Evolutionary conservation across 306 rosid genomes (phyloP), one percentile per base, ranked within the genome.

Genomic region (Cucumis hystrix): DNA sequence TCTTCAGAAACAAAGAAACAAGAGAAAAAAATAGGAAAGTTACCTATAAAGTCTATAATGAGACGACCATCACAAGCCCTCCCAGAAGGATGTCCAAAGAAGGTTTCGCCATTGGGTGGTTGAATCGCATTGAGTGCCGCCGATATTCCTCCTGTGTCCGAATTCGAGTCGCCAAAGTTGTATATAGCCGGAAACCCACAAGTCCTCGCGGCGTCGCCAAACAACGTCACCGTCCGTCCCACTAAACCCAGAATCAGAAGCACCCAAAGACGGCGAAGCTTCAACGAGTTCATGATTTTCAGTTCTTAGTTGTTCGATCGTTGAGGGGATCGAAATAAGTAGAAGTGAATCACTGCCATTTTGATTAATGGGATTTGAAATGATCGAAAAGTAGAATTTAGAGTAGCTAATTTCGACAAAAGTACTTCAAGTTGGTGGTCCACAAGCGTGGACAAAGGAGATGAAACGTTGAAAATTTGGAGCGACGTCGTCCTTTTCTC

Each of bases 161-260:
- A 94, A 76, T 94, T 94, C 80, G 98, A 94, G 88, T 94, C 97
- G 3, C 98, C 97, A 74, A 94, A 94, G 83, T 94, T 94, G 88
- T 87, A 91, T 23, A 90, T 74, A 47, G 95, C 98, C 3, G 91
- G 90, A 79, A 80, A 90, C 79, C 78, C 68, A 82, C 98, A 91
- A 37, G 58, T 72, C 17, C 60, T 33, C 43, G 75, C 30, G 41
- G n/a, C 47, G 47, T 2, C 35, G 35, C 35, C 16, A 23, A 21
- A 21, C 6, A 6, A 30, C 43, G 21, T 66, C 80, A 35, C 47
- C n/a, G 60, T 77, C n/a, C 20, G 55, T 12, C 61, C 76, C 21
- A 75, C 20, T 51, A 47, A 21, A 37, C 82, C 28, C 80, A 80
- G 56, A 80, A 77, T 76, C 39, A 78, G 12, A 73, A 84, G 25